Percentiles rank a stretch among this genome's conserved stretches.
Conservation (phyloP, 75 land plant genomes). For the Picea sitchensis region DNA sequence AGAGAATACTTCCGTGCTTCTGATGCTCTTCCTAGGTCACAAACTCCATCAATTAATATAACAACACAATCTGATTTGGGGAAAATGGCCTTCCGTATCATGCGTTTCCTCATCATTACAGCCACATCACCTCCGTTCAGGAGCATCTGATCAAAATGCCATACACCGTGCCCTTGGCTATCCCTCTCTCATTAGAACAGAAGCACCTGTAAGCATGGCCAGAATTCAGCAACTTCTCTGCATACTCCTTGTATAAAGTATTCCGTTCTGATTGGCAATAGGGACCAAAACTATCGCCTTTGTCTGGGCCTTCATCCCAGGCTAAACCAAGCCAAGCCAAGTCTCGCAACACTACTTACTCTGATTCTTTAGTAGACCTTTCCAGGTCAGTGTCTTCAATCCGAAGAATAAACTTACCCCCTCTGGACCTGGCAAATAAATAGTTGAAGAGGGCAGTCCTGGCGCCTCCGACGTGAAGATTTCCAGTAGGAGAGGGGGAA, state of each 20-base stretch:
- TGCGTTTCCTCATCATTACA: no score
- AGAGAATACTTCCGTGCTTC: no score
- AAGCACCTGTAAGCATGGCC: constrained; percentile 90
- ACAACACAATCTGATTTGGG: no score
- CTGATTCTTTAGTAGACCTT: constrained; percentile 86
- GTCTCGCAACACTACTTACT: constrained; percentile 78
- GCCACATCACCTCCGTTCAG: no score
- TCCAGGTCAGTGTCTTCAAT: constrained; percentile 97
- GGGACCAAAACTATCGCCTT: constrained; percentile 86
- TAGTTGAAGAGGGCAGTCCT: constrained; percentile 96
- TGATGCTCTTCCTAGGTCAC: no score
- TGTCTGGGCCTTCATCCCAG: constrained; percentile 97
- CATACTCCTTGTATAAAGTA: constrained; percentile 70
- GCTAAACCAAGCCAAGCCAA: constrained; percentile 91
- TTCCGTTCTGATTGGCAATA: constrained; percentile 93
- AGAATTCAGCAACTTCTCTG: constrained; percentile 64
- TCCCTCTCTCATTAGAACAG: constrained; percentile 41
- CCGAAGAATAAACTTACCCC: constrained; percentile 86
- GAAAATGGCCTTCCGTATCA: no score
- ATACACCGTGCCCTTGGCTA: no score
- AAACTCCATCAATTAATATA: no score
- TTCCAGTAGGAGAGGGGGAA: constrained; percentile 95
- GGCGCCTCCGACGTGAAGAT: constrained; percentile 94
- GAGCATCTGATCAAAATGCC: no score
- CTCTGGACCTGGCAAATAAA: constrained; percentile 86